These are phyloP conservation scores for Skeletonema costatum DNA, from an alignment of 108 stramenopile species.

Conservation along the genomic window DNA sequence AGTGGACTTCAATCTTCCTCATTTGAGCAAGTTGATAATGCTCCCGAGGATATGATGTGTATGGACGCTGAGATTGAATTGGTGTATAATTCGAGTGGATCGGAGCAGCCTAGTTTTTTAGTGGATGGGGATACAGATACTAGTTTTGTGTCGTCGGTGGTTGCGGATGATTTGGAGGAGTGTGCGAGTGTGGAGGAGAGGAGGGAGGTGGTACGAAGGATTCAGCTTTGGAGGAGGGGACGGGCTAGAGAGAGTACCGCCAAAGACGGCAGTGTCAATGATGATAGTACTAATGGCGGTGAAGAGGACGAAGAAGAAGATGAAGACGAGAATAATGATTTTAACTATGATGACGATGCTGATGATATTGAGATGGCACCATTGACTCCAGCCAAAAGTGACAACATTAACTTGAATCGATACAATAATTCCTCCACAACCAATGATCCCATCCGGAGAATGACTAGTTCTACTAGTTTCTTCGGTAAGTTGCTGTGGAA, in stretches of 20 bases:
- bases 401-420: neutral
- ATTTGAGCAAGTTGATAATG: constrained; percentile 41
- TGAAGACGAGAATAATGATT: constrained; percentile 2
- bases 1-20: constrained; percentile 32
- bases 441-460: neutral
- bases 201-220: constrained; percentile 31
- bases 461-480: neutral
- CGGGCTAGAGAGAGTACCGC: constrained; percentile 22
- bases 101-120: too few relatives aligned
- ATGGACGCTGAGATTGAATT: constrained; percentile 46
- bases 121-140: neutral
- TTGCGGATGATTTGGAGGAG: neutral
- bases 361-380: constrained; percentile 24
- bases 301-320: neutral
- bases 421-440: neutral
- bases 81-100: constrained; percentile 14
- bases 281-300: neutral
- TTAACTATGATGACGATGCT: constrained; percentile 12
- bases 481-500: neutral
- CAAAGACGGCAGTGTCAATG: neutral
- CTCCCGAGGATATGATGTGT: constrained; percentile 15
- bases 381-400: neutral
- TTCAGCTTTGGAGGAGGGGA: constrained; percentile 26
- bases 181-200: constrained; percentile 11
- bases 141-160: neutral